Evolutionary conservation across 139 green algal genomes (phyloP), one percentile per base, ranked within the genome.

Genomic region (Micractinium conductrix): DNA sequence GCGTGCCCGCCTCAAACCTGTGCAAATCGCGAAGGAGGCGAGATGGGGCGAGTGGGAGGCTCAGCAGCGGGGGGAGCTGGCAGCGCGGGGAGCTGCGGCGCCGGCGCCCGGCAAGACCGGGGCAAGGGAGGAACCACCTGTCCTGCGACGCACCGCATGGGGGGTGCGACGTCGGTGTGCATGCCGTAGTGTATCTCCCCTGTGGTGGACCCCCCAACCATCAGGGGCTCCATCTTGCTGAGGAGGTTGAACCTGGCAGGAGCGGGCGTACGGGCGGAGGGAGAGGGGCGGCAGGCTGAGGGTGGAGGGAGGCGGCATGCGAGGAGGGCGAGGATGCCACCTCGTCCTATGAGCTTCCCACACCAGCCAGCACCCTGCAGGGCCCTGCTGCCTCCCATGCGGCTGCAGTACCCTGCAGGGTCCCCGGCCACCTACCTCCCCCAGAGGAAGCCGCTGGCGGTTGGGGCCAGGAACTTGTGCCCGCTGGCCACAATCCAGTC

Each of bases 1-100:
- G 97, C 7, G 97, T 99, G 67, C 97, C 97, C 0, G 97, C 94
- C 89, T 99, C 97, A 86, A 99, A 99, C 38, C 95, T 89, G 28
- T 28, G 42, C 1, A 95, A 93, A n/a, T n/a, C n/a, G n/a, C n/a
- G n/a, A n/a, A n/a, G n/a, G n/a, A n/a, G n/a, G n/a, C n/a, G n/a
- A n/a, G n/a, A n/a, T n/a, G n/a, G n/a, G n/a, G n/a, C n/a, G n/a
- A n/a, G n/a, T n/a, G n/a, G n/a, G n/a, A n/a, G n/a, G n/a, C n/a
- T n/a, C n/a, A n/a, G n/a, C n/a, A n/a, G n/a, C n/a, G n/a, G n/a
- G n/a, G n/a, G n/a, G n/a, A n/a, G n/a, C n/a, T n/a, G n/a, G n/a
- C n/a, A n/a, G n/a, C n/a, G n/a, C n/a, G n/a, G n/a, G n/a, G n/a
- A n/a, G n/a, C n/a, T n/a, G n/a, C n/a, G n/a, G n/a, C n/a, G n/a